A percentile compares a stretch with the other conserved stretches of the same genome.
phyloP scores from a whole-genome alignment of 2,329 filamentous ascomycete genomes.

The Epichloe coenophiala region DNA sequence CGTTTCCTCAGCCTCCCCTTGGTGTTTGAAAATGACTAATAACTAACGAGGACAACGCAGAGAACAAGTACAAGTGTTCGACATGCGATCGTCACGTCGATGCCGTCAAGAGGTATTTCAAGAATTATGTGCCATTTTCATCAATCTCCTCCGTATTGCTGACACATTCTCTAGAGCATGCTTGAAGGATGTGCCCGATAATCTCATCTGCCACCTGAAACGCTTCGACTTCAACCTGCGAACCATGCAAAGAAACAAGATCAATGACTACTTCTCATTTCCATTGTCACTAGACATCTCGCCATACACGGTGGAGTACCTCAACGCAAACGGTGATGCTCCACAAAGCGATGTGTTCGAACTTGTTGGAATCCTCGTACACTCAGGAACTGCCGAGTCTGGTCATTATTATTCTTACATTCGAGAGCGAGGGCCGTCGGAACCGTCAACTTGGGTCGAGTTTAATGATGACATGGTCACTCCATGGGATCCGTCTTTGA shows the following conservation, averaged over 20 bases:
- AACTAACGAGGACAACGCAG: slow-evolving; percentile 25
- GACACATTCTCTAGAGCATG: slow-evolving; percentile 49
- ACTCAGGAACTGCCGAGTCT: slow-evolving; percentile 82
- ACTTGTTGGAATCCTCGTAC: slow-evolving; percentile 87
- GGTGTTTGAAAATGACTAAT: not conserved
- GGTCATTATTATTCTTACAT: slow-evolving; percentile 98
- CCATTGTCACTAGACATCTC: slow-evolving; percentile 73
- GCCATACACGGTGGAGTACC: slow-evolving; percentile 76
- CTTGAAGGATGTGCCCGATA: slow-evolving; percentile 82
- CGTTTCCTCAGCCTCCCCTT: slow-evolving; percentile 9
- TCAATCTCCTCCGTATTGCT: slow-evolving; percentile 1
- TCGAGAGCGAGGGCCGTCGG: slow-evolving; percentile 54
- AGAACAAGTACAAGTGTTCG: slow-evolving; percentile 97
- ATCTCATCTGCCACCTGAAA: slow-evolving; percentile 90
- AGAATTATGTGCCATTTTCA: not conserved
- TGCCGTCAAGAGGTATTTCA: slow-evolving; percentile 65
- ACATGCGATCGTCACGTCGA: slow-evolving; percentile 80
- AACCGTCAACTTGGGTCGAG: slow-evolving; percentile 58
- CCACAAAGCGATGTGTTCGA: slow-evolving; percentile 66
- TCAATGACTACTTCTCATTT: slow-evolving; percentile 91
- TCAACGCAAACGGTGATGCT: slow-evolving; percentile 45
- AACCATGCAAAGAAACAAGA: slow-evolving; percentile 72
- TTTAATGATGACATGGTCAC: slow-evolving; percentile 86
- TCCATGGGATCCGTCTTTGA: slow-evolving; percentile 57
- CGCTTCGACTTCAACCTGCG: slow-evolving; percentile 70